These are phyloP conservation scores for Pichia insulana DNA, from an alignment of 805 yeast genomes.

Conservation along the genomic window DNA sequence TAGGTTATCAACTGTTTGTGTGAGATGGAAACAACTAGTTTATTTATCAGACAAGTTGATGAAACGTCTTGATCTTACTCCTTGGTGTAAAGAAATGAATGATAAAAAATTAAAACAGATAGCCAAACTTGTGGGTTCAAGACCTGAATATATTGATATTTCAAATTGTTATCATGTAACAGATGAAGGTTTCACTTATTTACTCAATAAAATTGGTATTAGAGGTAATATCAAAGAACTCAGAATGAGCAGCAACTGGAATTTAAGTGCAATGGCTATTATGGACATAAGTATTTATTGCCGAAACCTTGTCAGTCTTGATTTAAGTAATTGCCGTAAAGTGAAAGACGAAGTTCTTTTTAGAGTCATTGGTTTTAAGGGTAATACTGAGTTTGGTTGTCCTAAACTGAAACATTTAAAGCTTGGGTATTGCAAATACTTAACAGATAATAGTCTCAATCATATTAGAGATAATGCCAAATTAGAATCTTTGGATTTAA, in stretches of 20 bases:
- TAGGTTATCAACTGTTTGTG: constrained; percentile 49
- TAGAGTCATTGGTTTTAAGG: constrained; percentile 51
- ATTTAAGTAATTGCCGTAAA: constrained; percentile 64
- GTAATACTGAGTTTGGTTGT: constrained; percentile 40
- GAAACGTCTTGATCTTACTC: constrained; percentile 44
- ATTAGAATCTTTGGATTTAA: constrained; percentile 49
- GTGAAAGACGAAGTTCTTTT: constrained; percentile 66
- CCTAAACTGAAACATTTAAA: constrained; percentile 43
- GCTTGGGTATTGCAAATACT: constrained; percentile 67
- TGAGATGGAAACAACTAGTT: constrained; percentile 61
- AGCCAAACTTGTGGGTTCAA: constrained; percentile 60
- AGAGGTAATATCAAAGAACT: constrained; percentile 47
- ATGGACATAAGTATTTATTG: constrained; percentile 72
- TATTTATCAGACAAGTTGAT: constrained; percentile 48
- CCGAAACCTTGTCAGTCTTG: constrained; percentile 46
- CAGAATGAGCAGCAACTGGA: constrained; percentile 67
- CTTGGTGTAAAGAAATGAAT: constrained; percentile 52
- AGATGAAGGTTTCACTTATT: constrained; percentile 62
- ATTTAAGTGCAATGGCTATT: constrained; percentile 70
- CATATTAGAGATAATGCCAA: constrained; percentile 54
- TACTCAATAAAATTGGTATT: constrained; percentile 65
- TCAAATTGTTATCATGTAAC: constrained; percentile 73
- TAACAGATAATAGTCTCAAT: constrained; percentile 60
- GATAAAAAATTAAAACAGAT: constrained; percentile 51
- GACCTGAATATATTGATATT: constrained; percentile 53